Percentiles rank a stretch among this genome's conserved stretches.
Conservation (phyloP, 1,284 basidiomycete species). For the Kwoniella shivajii region DNA sequence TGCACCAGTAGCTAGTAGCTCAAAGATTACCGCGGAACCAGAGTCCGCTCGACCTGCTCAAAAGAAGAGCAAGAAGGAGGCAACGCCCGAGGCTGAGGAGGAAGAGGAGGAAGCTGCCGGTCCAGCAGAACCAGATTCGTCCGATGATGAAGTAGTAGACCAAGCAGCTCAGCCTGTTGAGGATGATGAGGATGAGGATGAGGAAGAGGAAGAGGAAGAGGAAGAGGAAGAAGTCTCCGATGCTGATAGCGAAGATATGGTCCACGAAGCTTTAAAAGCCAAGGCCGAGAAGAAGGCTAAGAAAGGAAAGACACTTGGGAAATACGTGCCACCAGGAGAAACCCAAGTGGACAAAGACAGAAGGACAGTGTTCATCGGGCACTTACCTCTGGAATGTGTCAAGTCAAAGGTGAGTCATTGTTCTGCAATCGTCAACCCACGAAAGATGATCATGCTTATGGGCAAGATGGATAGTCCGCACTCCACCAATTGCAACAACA, state of each 20-base stretch:
- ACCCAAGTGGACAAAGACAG: slow-evolving; percentile 69
- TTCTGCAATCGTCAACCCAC: no score
- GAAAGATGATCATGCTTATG: no score
- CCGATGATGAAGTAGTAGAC: slow-evolving; percentile 23
- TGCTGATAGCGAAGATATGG: slow-evolving; percentile 34
- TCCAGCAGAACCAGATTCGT: slow-evolving; percentile 21
- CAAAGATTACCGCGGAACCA: slow-evolving; percentile 11
- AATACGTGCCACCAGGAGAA: slow-evolving; percentile 66
- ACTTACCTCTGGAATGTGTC: slow-evolving; percentile 74
- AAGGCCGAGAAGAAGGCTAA: slow-evolving; percentile 29
- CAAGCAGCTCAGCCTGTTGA: slow-evolving; percentile 22
- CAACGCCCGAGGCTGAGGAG: slow-evolving; percentile 5
- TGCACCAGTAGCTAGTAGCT: slow-evolving; percentile 24
- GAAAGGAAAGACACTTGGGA: slow-evolving; percentile 29
- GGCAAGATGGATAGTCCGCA: no score
- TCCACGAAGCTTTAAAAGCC: slow-evolving; percentile 52
- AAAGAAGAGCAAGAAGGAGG: slow-evolving; percentile 21
- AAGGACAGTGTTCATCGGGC: slow-evolving; percentile 92
- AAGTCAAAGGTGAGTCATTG: slow-evolving; percentile 66
- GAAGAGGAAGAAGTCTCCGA: slow-evolving; percentile 36
- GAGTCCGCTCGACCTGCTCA: slow-evolving; percentile 7
- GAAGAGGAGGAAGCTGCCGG: slow-evolving; percentile 17
- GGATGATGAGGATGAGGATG: slow-evolving; percentile 26
- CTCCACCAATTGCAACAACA: slow-evolving; percentile 71
- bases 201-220: slow-evolving; percentile 26